A percentile compares a stretch with the other conserved stretches of the same genome.
These are phyloP conservation scores for Pseudogymnoascus sp. DNA, from an alignment of 2,329 filamentous ascomycete species.

Conservation along the genomic window DNA sequence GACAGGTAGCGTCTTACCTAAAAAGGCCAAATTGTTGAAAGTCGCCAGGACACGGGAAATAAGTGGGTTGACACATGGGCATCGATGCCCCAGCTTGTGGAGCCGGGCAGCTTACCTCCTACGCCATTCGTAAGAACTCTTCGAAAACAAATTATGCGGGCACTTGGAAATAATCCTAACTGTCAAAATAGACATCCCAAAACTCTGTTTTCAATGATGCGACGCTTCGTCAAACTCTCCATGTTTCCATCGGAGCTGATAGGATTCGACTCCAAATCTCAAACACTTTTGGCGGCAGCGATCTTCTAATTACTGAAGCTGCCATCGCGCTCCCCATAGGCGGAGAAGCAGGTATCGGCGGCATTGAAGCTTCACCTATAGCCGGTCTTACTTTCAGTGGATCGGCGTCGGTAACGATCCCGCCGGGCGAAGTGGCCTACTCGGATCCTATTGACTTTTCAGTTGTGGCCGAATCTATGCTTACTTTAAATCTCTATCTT, in stretches of 20 bases:
- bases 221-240: conserved; percentile 58
- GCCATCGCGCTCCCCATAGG: conserved; percentile 48
- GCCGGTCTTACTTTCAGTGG: conserved; percentile 52
- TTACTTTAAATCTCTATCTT: conserved; percentile 53
- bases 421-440: conserved; percentile 48
- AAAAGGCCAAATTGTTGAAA: background rate
- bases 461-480: conserved; percentile 40
- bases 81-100: conserved; percentile 57
- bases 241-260: conserved; percentile 47
- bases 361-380: conserved; percentile 44
- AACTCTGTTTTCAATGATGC: conserved; percentile 49
- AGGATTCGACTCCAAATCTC: conserved; percentile 55
- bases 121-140: conserved; percentile 44
- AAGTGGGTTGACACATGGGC: conserved; percentile 60
- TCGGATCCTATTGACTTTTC: conserved; percentile 53
- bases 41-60: conserved; percentile 23
- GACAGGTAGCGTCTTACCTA: background rate
- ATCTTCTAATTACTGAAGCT: conserved; percentile 51
- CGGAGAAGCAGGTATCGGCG: conserved; percentile 44
- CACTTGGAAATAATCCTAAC: background rate
- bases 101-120: conserved; percentile 53
- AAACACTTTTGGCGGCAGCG: conserved; percentile 55
- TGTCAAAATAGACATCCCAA: conserved; percentile 25
- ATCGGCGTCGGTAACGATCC: conserved; percentile 41
- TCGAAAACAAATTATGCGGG: no score